Evolutionary conservation across 345 rosid genomes (phyloP).

Genomic region (Murraya koenigii): DNA sequence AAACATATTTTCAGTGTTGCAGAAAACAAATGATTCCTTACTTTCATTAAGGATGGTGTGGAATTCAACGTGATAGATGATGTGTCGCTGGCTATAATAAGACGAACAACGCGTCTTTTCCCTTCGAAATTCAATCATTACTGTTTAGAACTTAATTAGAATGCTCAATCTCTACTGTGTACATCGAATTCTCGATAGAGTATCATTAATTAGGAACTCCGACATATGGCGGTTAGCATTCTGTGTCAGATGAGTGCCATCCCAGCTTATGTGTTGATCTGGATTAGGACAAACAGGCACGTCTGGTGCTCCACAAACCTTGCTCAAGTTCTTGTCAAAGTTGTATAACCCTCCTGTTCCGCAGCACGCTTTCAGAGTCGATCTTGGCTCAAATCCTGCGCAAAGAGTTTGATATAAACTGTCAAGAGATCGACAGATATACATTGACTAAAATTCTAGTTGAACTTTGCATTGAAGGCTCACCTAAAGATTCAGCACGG

Average conservation of each 20-base stretch:
- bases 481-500: not conserved
- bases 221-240: conserved; percentile 10
- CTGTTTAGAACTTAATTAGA: no score
- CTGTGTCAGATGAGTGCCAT: conserved; percentile 24
- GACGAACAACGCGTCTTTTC: no score
- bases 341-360: conserved; percentile 22
- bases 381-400: conserved; percentile 13
- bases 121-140: no score
- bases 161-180: no score
- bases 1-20: no score
- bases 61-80: no score
- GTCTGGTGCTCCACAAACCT: conserved; percentile 12
- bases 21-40: no score
- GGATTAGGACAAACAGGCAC: conserved; percentile 17
- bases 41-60: no score
- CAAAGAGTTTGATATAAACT: not conserved
- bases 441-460: not conserved
- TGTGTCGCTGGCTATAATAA: no score
- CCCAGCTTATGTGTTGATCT: conserved; percentile 17
- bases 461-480: not conserved
- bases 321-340: not conserved
- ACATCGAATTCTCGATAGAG: not conserved
- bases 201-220: not conserved
- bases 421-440: not conserved
- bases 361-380: conserved; percentile 16